A percentile compares a stretch with the other conserved stretches of the same genome.
These are phyloP conservation scores for Penicillium crustosum DNA, from an alignment of 2,329 filamentous ascomycete genomes.

Conservation along the genomic window DNA sequence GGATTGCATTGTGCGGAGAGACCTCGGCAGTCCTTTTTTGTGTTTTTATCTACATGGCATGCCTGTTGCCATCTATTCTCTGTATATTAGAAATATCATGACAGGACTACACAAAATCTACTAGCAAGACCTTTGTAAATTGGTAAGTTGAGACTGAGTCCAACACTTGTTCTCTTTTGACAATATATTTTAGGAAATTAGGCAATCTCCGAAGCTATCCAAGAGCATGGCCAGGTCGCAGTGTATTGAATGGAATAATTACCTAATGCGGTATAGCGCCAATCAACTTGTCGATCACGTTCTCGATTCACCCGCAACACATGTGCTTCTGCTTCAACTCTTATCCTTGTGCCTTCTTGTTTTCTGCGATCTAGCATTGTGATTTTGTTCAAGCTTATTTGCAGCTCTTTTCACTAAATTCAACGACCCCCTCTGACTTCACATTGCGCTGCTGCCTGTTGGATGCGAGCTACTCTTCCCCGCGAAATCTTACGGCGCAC, in stretches of 20 bases:
- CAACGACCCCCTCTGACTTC: neutral
- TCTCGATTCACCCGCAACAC: slow-evolving; percentile 23
- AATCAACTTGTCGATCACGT: slow-evolving; percentile 31
- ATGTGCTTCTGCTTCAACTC: slow-evolving; percentile 12
- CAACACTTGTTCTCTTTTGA: neutral
- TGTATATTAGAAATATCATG: slow-evolving; percentile 24
- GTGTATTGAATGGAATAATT: slow-evolving; percentile 7
- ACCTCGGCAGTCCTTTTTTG: neutral
- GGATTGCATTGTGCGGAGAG: slow-evolving; percentile 1
- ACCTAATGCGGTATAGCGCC: slow-evolving; percentile 34
- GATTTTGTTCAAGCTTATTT: slow-evolving; percentile 6
- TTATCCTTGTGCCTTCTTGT: slow-evolving; percentile 5
- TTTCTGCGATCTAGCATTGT: slow-evolving; percentile 10
- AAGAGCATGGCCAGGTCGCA: neutral
- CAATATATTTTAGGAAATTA: too few species aligned
- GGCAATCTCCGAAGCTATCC: neutral
- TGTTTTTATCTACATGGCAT: slow-evolving; percentile 8
- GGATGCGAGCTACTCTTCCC: slow-evolving; percentile 35
- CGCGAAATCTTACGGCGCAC: slow-evolving; percentile 32
- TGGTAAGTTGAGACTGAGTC: neutral
- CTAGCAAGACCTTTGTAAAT: neutral
- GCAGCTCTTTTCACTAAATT: neutral
- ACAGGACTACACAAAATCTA: neutral
- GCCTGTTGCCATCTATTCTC: slow-evolving; percentile 18
- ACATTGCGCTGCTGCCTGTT: slow-evolving; percentile 21